Base-by-base conservation (phyloP, 495 filamentous ascomycete species). In the Trichodelitschia bisporula region DNA sequence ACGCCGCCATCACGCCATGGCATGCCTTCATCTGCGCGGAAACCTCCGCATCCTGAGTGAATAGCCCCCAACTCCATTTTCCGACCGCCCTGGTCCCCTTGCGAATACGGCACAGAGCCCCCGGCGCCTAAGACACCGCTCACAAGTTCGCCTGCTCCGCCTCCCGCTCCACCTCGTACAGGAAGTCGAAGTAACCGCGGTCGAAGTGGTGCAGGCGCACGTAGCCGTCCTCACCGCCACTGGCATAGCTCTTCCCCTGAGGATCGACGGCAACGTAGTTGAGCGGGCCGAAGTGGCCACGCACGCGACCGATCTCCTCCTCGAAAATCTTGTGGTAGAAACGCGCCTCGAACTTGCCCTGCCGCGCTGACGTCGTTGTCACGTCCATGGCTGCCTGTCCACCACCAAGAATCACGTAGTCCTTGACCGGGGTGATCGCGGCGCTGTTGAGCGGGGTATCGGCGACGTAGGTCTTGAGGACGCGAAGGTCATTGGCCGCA, bases 281-380 rank as follows among this genome's bases (percentile, higher is more conserved):
- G 41, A 93, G 63, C 30, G 83, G 84, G 50, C 86, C 86, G 56
- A 97, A 97, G 54, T 97, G 86, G 28, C 86, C 86, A 41, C 79
- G 62, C 39, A 97, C 86, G 52, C 86, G 68, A 38, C 86, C 89
- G 49, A 93, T 89, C 62, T 97, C 86, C 49, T 93, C 84, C 55
- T 90, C 80, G 51, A 97, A 93, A 44, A 97, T 69, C 61, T 84
- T 91, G 67, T 97, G 86, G 62, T 90, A 97, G 63, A 97, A 93
- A 30, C 86, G 66, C 15, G 86, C 89, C 52, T 97, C 86, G 61
- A 97, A 97, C 55, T 93, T 93, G 52, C 86, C 86, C 55, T 95
- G 86, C 29, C 86, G 66, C 8, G 77, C 69, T 17, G 71, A 72
- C 24, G 86, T 97, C 12, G 77, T 89, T n/a, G 86, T 97, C 50